Base-by-base conservation (phyloP, 768 basidiomycete species). In the Mycena chlorophos region DNA sequence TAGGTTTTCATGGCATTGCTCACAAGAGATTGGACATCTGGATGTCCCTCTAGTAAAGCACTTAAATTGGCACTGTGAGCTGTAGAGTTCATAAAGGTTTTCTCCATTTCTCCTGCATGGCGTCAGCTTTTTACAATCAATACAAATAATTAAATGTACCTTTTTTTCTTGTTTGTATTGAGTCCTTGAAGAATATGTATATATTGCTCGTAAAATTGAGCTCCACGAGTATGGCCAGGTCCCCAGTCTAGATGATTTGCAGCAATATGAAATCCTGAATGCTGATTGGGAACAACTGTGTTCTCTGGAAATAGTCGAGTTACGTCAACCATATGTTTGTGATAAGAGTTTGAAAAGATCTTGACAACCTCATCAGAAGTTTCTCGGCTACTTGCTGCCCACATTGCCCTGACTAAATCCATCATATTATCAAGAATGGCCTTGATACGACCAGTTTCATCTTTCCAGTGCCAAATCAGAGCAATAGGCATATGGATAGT, bases 401-500 rank as follows among this genome's bases (percentile, higher is more conserved):
- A 49, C 8, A 70, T 57, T 0, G 69, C 69, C 3, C 46, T 48
- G 1, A 66, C 65, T 8, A 73, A 58, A 48, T 71, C 61, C 53
- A 74, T 58, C 52, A 69, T 73, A 52, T 75, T 72, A 2, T 51
- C 39, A 5, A 75, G 60, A 45, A 69, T 56, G 6, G 57, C 42
- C 5, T 58, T 26, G 16, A 51, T 50, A 0, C 66, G 63, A 1
- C 58, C 57, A 2, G 48, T 42, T 16, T 64, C 56, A 19, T 46
- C 20, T 1, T 66, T 64, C 75, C 75, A 78, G 0, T 74, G 56
- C 6, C 71, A 63, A 16, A 72, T 66, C 3, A 77, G 60, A 2
- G 72, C 73, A 31, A 76, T 65, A 0, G 66, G 61, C 0, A 76
- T 50, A 51, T 73, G 67, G 17, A 77, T 63, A 0, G 65, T 65